Percentiles rank a stretch among this genome's conserved stretches.
These are phyloP conservation scores for Triglochin maritima DNA, from an alignment of 106 monocot genomes.

Conservation along the genomic window DNA sequence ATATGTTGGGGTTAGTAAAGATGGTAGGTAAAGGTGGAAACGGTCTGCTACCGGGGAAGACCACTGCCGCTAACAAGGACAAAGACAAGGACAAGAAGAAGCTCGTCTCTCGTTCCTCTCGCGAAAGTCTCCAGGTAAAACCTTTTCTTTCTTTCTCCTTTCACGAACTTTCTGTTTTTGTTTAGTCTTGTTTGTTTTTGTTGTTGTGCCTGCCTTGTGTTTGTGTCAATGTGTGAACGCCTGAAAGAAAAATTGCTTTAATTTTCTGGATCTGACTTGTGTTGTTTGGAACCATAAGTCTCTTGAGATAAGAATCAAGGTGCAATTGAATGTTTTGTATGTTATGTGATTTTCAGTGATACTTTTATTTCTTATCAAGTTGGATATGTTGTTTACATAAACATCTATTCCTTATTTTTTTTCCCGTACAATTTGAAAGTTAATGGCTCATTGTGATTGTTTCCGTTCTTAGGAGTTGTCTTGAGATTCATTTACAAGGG, in stretches of 20 bases:
- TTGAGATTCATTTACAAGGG: neutral
- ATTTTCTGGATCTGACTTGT: too few species aligned
- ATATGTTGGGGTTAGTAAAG: neutral
- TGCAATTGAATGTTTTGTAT: too few species aligned
- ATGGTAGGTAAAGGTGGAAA: constrained; percentile 71
- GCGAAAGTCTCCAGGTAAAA: constrained; percentile 50
- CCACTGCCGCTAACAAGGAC: constrained; percentile 18
- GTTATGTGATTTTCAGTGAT: too few species aligned
- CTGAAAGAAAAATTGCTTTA: too few species aligned
- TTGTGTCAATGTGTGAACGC: too few species aligned
- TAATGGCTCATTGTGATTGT: neutral
- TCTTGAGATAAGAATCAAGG: too few species aligned
- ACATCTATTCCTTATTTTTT: too few species aligned
- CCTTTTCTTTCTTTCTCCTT: neutral
- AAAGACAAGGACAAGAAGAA: constrained; percentile 54
- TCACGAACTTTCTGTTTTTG: neutral
- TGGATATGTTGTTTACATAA: too few species aligned
- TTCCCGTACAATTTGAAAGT: too few species aligned
- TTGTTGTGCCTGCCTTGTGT: too few species aligned
- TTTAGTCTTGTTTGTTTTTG: neutral
- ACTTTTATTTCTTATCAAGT: too few species aligned
- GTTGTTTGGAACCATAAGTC: too few species aligned
- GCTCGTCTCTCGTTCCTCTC: constrained; percentile 45
- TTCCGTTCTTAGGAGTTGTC: neutral
- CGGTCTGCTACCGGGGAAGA: constrained; percentile 43